phyloP scores from a whole-genome alignment of 2,329 filamentous ascomycete genomes.

The Claviceps pazoutovae region DNA sequence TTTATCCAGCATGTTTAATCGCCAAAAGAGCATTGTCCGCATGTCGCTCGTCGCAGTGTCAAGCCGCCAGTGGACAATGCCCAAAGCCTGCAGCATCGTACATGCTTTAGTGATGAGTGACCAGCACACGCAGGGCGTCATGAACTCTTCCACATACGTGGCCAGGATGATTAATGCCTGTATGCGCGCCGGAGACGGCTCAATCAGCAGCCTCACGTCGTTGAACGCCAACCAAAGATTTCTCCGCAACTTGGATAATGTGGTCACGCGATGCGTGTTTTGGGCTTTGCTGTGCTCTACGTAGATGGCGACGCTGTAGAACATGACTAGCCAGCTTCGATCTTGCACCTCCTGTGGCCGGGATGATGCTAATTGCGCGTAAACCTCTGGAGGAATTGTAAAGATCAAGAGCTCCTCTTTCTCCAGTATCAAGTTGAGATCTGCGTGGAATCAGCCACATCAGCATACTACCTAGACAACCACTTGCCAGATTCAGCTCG shows the following conservation, averaged over 20 bases:
- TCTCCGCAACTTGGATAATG: not conserved
- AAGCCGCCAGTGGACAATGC: constrained; percentile 1
- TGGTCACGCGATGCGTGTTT: not conserved
- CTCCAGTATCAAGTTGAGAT: not conserved
- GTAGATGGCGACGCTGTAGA: constrained; percentile 1
- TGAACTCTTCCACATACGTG: constrained; percentile 3
- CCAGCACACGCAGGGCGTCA: constrained; percentile 2
- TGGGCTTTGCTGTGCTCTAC: not conserved
- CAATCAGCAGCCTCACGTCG: constrained; percentile 2
- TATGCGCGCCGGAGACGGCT: not conserved
- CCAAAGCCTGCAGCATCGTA: constrained; percentile 3
- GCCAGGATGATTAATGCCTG: constrained; percentile 3
- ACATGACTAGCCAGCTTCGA: constrained; percentile 4
- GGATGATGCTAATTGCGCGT: not conserved
- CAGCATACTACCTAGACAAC: not conserved
- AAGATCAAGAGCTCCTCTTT: not conserved
- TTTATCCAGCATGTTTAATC: constrained; percentile 2
- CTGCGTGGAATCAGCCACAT: not conserved
- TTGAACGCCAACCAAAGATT: constrained; percentile 5
- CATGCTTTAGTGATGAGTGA: constrained; percentile 1
- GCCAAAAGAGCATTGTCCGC: constrained; percentile 3
- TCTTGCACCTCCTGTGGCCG: constrained; percentile 1
- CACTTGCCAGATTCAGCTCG: not conserved
- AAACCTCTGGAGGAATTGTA: not conserved
- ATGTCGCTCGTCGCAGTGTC: not conserved